phyloP scores from a whole-genome alignment of 495 filamentous ascomycete genomes.

The Wilcoxina mikolae region DNA sequence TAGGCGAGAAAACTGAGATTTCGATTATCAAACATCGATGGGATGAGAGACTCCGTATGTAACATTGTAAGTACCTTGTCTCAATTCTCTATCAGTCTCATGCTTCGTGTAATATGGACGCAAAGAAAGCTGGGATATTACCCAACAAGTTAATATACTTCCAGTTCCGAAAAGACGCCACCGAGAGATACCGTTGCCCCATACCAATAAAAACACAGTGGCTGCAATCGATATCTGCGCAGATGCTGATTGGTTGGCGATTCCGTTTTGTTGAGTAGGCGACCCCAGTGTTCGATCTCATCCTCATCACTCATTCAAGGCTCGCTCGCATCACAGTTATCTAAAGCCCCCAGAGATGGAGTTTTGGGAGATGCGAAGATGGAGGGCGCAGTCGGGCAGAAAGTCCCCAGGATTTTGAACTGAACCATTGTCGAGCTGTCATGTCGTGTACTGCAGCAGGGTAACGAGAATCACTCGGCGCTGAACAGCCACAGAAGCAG shows the following conservation, averaged over 20 bases:
- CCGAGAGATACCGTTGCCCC: not conserved
- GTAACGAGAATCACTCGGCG: not conserved
- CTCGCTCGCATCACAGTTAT: not conserved
- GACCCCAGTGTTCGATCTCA: not conserved
- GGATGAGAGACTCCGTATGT: not conserved
- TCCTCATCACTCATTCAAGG: constrained; percentile 1
- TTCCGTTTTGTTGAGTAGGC: not conserved
- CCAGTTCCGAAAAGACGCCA: too few species aligned
- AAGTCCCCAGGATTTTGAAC: not conserved
- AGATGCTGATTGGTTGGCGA: constrained; percentile 1
- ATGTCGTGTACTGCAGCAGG: constrained; percentile 3
- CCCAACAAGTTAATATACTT: not conserved
- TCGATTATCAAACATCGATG: not conserved
- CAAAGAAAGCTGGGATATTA: not conserved
- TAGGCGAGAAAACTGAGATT: not conserved
- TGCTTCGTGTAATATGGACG: too few species aligned
- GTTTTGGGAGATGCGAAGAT: not conserved
- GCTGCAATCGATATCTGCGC: not conserved
- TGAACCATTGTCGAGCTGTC: constrained; percentile 3
- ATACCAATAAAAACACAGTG: constrained; percentile 1
- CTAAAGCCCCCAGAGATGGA: not conserved
- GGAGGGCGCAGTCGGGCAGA: not conserved
- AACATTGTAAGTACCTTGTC: not conserved
- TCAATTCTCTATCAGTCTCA: not conserved
- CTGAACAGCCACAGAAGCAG: not conserved